Evolutionary conservation across 2,329 filamentous ascomycete species (phyloP), one percentile per base, ranked within the genome.

Genomic region (Chaetomium olivaceum): DNA sequence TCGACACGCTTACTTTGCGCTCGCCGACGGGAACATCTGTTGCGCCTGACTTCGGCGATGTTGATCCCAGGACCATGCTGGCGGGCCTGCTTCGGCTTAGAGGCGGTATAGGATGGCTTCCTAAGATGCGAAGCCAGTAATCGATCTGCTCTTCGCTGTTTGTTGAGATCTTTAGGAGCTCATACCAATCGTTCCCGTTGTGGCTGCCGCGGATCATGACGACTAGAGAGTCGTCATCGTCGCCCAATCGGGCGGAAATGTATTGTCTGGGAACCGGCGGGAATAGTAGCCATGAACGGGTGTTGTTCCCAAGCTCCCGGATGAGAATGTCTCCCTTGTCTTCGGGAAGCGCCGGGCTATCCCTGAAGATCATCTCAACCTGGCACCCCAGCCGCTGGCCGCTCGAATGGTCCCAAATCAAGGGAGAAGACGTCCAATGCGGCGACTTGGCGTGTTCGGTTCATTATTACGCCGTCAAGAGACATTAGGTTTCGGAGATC

Each of bases 361-460:
- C 94, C 74, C 95, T 87, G 69, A 94, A 85, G 16, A 98, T 84
- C 33, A 99, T 76, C 76, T 99, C 95, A 19, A 97, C 87, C 71
- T 91, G 91, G 74, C 95, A 97, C 72, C 92, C 92, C 54, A 99
- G 84, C 67, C 93, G 85, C 75, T 98, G 94, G 1, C 94, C 93
- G 73, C 87, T 97, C 1, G 94, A 96, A 76, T 99, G 95, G 59
- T 86, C 84, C 84, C 16, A 99, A 79, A 67, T 93, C 89, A 71
- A 99, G 83, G 64, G 91, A 90, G 76, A 99, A 99, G 71, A 90
- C 88, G 76, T 99, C 95, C 73, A 96, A 90, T 55, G 94, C 93
- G 69, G 87, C 89, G 51, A 99, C 96, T 73, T 93, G 92, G 63
- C 92, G 88, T 48, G 81, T 85, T n/a, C 86, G 83, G 73, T 97